Evolutionary conservation across 2,329 filamentous ascomycete species (phyloP).

Genomic region (Apiospora arundinis): DNA sequence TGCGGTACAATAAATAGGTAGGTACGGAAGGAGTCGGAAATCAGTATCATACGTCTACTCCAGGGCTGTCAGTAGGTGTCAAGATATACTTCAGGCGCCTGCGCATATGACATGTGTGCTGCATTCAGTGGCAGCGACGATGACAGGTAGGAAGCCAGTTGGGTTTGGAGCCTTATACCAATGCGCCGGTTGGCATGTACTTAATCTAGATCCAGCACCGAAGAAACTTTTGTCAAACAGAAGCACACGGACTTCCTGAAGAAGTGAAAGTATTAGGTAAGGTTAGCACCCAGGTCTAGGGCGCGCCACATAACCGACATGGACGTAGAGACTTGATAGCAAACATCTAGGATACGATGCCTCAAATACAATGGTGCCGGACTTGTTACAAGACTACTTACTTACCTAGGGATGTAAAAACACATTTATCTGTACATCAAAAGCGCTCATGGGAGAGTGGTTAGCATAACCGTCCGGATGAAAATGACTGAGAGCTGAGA

Average conservation of each 20-base stretch:
- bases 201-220: conserved; percentile 10
- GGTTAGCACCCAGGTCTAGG: neutral
- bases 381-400: too few species aligned
- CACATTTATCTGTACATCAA: too few species aligned
- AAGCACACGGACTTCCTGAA: conserved; percentile 3
- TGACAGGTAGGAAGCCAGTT: neutral
- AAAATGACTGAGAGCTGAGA: neutral
- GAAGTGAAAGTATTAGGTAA: neutral
- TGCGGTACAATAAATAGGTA: too few species aligned
- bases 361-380: neutral
- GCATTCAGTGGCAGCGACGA: neutral
- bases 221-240: conserved; percentile 18
- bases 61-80: neutral
- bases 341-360: neutral
- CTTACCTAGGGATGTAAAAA: too few species aligned
- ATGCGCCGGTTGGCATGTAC: conserved; percentile 1
- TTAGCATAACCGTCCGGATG: neutral
- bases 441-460: neutral
- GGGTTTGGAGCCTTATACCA: neutral
- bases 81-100: neutral
- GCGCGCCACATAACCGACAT: neutral
- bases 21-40: too few species aligned
- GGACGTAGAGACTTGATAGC: neutral
- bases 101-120: neutral
- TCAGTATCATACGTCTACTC: neutral